Percentiles rank a stretch among this genome's conserved stretches.
These are phyloP conservation scores for Tylopilus intermedius DNA, from an alignment of 768 basidiomycete genomes.

Conservation along the genomic window DNA sequence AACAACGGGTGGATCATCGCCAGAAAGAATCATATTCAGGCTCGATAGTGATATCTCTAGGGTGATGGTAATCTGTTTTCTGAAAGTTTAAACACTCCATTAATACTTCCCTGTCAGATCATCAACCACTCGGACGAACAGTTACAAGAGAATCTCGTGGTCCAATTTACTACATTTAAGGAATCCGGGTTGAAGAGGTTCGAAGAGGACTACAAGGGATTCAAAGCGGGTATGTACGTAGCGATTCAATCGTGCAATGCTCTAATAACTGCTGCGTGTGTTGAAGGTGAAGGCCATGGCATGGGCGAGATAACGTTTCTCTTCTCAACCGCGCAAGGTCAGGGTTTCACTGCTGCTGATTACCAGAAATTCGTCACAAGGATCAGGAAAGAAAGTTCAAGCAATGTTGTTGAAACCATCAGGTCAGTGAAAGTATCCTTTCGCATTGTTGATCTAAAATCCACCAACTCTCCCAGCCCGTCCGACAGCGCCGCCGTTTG, in stretches of 20 bases:
- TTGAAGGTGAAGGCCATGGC: slow-evolving; percentile 15
- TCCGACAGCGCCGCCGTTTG: slow-evolving; percentile 12
- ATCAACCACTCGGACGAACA: slow-evolving; percentile 12
- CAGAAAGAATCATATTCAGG: slow-evolving; percentile 13
- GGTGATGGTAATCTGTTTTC: slow-evolving; percentile 12
- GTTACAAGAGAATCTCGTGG: slow-evolving; percentile 17
- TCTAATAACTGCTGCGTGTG: background rate
- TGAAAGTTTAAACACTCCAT: background rate
- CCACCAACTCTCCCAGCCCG: slow-evolving; percentile 14
- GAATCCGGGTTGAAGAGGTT: slow-evolving; percentile 2
- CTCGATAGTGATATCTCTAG: slow-evolving; percentile 13
- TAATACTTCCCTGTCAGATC: slow-evolving; percentile 13
- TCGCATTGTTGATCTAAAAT: background rate
- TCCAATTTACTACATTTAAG: slow-evolving; percentile 15
- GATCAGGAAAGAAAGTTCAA: slow-evolving; percentile 4
- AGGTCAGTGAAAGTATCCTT: slow-evolving; percentile 13
- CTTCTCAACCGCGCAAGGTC: slow-evolving; percentile 19
- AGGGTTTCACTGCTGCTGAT: slow-evolving; percentile 13
- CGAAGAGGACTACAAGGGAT: slow-evolving; percentile 17
- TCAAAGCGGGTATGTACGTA: slow-evolving; percentile 25
- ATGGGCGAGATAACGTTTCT: slow-evolving; percentile 13
- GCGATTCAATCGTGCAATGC: background rate
- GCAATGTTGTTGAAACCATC: background rate
- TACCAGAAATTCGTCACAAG: slow-evolving; percentile 21
- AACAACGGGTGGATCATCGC: slow-evolving; percentile 4